These are phyloP conservation scores for Aspergillus sp. DNA, from an alignment of 2,329 filamentous ascomycete species.

Conservation along the genomic window DNA sequence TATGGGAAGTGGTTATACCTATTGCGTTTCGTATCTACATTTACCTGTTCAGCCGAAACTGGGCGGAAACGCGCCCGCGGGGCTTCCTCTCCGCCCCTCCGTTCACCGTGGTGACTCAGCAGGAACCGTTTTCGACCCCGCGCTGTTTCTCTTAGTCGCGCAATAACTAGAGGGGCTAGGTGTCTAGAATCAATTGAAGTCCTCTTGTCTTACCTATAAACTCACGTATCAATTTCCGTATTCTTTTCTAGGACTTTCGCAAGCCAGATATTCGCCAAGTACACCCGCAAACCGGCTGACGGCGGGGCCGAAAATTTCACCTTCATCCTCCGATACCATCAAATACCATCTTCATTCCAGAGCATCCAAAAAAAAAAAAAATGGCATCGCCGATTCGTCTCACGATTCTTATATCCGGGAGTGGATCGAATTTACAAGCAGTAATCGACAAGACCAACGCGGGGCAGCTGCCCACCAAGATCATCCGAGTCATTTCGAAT, in stretches of 20 bases:
- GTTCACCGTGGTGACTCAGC: slow-evolving; percentile 5
- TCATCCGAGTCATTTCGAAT: slow-evolving; percentile 61
- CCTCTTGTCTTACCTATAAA: not conserved
- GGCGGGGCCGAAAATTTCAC: not conserved
- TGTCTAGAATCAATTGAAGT: not conserved
- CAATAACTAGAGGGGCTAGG: not conserved
- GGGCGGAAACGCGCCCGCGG: not conserved
- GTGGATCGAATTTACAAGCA: slow-evolving; percentile 72
- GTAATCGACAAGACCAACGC: slow-evolving; percentile 57
- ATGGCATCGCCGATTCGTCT: slow-evolving; percentile 43
- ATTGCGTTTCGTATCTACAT: too few species aligned
- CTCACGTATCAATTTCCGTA: not conserved
- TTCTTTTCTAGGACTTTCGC: not conserved
- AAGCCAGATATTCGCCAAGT: not conserved
- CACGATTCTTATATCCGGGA: slow-evolving; percentile 65
- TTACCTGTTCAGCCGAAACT: too few species aligned
- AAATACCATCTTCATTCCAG: too few species aligned
- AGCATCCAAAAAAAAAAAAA: not conserved
- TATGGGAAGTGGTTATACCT: not conserved
- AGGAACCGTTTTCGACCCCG: slow-evolving; percentile 1
- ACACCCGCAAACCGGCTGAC: not conserved
- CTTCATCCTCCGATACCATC: not conserved
- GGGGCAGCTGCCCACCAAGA: slow-evolving; percentile 44
- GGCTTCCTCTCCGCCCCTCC: slow-evolving; percentile 1
- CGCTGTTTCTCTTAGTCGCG: not conserved